phyloP scores from a whole-genome alignment of 73 alveolate genomes.

The Paramecium sexaurelia region DNA sequence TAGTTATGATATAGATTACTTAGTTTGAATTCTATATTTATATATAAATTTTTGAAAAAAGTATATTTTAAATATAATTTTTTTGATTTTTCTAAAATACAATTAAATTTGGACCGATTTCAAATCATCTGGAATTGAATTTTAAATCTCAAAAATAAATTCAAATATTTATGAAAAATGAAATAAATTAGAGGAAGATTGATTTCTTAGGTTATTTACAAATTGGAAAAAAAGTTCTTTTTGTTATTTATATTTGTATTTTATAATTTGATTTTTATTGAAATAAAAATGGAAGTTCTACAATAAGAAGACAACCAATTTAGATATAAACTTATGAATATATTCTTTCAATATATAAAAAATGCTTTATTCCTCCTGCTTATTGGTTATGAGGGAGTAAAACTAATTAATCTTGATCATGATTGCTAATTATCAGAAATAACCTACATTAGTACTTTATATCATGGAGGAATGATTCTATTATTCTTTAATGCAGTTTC shows the following conservation, averaged over 20 bases:
- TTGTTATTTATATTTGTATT: not conserved
- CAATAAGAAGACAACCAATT: constrained; percentile 28
- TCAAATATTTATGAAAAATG: too few relatives aligned
- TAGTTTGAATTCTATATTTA: too few relatives aligned
- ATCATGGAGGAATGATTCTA: constrained; percentile 23
- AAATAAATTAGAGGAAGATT: too few relatives aligned
- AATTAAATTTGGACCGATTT: too few relatives aligned
- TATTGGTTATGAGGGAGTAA: constrained; percentile 36
- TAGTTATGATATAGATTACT: too few relatives aligned
- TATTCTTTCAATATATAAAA: constrained; percentile 28
- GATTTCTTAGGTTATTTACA: too few relatives aligned
- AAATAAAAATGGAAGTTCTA: constrained; percentile 11
- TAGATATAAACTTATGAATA: constrained; percentile 34
- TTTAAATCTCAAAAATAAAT: too few relatives aligned
- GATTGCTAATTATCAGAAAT: constrained; percentile 8
- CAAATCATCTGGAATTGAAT: too few relatives aligned
- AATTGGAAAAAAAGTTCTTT: too few relatives aligned
- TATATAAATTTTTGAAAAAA: too few relatives aligned
- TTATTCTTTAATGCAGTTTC: not conserved
- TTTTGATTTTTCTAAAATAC: too few relatives aligned
- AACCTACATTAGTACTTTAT: constrained; percentile 1
- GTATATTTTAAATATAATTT: too few relatives aligned
- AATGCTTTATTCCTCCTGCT: constrained; percentile 22
- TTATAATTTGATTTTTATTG: not conserved
- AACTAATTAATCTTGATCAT: not conserved